Percentiles rank a stretch among this genome's conserved stretches.
Conservation (phyloP, 1,139 yeast genomes). For the Debaryomyces fabryi region DNA sequence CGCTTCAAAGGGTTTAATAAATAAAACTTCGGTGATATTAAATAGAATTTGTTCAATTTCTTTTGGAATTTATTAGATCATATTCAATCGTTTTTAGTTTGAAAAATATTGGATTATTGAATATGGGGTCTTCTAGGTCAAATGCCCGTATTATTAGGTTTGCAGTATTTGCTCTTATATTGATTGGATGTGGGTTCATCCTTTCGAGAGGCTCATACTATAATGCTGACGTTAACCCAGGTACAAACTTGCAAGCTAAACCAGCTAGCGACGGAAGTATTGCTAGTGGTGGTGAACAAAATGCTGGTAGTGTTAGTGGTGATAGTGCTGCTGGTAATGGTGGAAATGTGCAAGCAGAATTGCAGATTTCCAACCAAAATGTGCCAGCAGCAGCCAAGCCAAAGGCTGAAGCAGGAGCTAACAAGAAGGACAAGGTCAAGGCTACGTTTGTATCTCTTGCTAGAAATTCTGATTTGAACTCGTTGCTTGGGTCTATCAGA, state of each 20-base stretch:
- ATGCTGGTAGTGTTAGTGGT: constrained; percentile 11
- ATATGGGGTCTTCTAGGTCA: constrained; percentile 50
- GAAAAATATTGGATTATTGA: constrained; percentile 3
- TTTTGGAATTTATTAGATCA: neutral
- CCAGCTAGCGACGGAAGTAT: constrained; percentile 12
- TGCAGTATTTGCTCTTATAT: constrained; percentile 59
- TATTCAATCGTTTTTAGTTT: neutral
- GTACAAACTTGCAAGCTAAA: constrained; percentile 12
- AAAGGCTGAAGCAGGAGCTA: constrained; percentile 12
- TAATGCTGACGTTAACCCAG: constrained; percentile 26
- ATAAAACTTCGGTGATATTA: neutral
- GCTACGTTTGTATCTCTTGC: constrained; percentile 52
- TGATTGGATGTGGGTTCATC: constrained; percentile 61
- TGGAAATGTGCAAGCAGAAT: constrained; percentile 8
- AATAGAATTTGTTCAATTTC: neutral
- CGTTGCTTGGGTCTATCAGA: constrained; percentile 43
- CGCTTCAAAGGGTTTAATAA: constrained; percentile 2
- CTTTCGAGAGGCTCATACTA: constrained; percentile 61
- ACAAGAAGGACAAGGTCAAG: constrained; percentile 31
- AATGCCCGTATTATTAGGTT: constrained; percentile 65
- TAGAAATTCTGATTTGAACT: constrained; percentile 41
- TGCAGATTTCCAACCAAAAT: constrained; percentile 15
- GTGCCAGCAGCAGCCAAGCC: constrained; percentile 11
- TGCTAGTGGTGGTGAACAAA: constrained; percentile 12
- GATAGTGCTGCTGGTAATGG: constrained; percentile 11